Evolutionary conservation across 2,329 filamentous ascomycete genomes (phyloP).

Genomic region (Teratosphaeria epicoccoides): DNA sequence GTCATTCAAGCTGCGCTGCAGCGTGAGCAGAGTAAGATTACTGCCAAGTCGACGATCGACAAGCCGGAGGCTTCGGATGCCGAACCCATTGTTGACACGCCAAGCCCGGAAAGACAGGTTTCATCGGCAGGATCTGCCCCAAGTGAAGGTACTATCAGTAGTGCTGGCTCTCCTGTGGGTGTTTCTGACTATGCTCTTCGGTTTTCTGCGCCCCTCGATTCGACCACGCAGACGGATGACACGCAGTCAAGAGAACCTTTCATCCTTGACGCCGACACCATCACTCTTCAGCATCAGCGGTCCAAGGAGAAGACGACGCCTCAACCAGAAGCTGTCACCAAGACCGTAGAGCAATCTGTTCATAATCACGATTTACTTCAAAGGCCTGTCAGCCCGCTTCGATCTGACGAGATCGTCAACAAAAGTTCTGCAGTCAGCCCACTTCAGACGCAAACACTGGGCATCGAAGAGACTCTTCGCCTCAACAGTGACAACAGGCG

Average conservation of each 20-base stretch:
- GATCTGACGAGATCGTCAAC: conserved; percentile 19
- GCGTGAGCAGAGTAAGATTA: conserved; percentile 4
- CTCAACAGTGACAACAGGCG: conserved; percentile 1
- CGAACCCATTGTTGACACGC: conserved; percentile 1
- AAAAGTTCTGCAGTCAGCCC: conserved; percentile 26
- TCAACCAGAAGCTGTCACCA: not conserved
- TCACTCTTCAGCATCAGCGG: conserved; percentile 22
- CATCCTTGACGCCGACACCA: conserved; percentile 24
- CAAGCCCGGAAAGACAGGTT: conserved; percentile 5
- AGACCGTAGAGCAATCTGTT: not conserved
- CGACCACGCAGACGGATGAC: conserved; percentile 19
- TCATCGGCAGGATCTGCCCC: conserved; percentile 13
- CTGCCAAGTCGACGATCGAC: not conserved
- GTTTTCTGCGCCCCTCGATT: conserved; percentile 23
- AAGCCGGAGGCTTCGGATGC: not conserved
- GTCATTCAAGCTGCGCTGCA: not conserved
- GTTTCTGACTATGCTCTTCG: conserved; percentile 24
- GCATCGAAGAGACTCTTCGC: conserved; percentile 20
- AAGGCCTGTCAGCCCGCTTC: conserved; percentile 23
- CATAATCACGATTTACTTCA: not conserved
- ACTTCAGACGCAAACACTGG: conserved; percentile 20
- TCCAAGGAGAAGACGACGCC: conserved; percentile 7
- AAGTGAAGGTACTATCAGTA: not conserved
- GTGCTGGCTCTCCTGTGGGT: conserved; percentile 11
- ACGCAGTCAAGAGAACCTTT: conserved; percentile 25